Evolutionary conservation across 345 rosid genomes (phyloP), one percentile per base, ranked within the genome.

Genomic region (Populus alba): DNA sequence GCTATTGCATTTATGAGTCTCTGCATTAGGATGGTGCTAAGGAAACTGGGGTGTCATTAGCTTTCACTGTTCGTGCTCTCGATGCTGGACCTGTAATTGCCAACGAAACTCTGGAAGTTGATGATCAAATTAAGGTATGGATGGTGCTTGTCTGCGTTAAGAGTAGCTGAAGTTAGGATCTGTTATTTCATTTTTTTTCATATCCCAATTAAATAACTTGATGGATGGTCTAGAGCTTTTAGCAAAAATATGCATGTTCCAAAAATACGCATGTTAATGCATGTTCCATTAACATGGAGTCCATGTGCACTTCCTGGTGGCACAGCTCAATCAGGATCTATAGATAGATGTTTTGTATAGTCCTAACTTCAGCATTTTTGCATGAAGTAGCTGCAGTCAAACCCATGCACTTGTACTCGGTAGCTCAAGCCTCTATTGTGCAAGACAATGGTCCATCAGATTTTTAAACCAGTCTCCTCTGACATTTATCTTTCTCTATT

Each of bases 21-120:
- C 66, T 84, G 59, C 77, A 70, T 43, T 89, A 96, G 98, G 97
- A 91, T 85, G 99, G 99, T 79, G 97, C 83, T 49, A 66, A 78
- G 80, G 95, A 91, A 82, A 92, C 99, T 13, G 99, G 99, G 84
- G 97, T 96, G 27, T 94, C 99, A 39, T 77, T 94, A 84, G 97
- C 95, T 62, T 96, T 91, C 82, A 91, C 97, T 6, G 90, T 94
- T 33, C 92, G 91, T 61, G 92, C 92, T 66, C 77, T 96, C 75
- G 98, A 96, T 91, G 89, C 98, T 79, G 99, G 99, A 75, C 95
- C 99, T 45, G 86, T 96, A 80, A 90, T 96, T 89, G 91, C 97
- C 71, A 63, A 67, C 70, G 82, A 87, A 80, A 89, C 76, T 41
- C 31, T 90, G 71, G 82, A 87, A 81, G 86, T 96, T 18, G 94